phyloP scores from a whole-genome alignment of 345 rosid genomes.

The Excoecaria cochinchinensis region DNA sequence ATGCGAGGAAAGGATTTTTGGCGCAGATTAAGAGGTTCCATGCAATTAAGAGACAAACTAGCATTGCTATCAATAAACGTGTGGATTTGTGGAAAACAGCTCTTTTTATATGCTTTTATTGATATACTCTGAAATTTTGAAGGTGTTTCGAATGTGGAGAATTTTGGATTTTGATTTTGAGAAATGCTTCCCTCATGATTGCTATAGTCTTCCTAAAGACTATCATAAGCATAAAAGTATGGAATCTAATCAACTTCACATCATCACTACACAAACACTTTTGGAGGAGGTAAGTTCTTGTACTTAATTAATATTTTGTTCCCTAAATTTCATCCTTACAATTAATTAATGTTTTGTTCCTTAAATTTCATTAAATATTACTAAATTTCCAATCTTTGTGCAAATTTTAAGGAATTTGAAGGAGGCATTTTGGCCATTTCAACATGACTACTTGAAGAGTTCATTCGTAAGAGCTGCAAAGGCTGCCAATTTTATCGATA shows the following conservation, averaged over 20 bases:
- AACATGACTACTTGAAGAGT: background rate
- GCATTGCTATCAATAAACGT: conserved; percentile 54
- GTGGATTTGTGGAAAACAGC: conserved; percentile 59
- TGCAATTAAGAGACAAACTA: conserved; percentile 16
- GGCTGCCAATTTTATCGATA: background rate
- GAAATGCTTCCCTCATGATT: conserved; percentile 54
- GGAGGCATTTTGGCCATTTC: too few species aligned
- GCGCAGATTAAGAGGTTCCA: too few species aligned
- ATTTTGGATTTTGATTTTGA: conserved; percentile 62
- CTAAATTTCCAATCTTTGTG: background rate
- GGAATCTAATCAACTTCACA: conserved; percentile 55
- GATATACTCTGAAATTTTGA: conserved; percentile 56
- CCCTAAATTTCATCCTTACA: too few species aligned
- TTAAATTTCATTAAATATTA: background rate
- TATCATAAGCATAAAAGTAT: conserved; percentile 58
- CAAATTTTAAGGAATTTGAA: background rate
- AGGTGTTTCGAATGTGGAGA: conserved; percentile 59
- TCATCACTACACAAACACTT: conserved; percentile 47
- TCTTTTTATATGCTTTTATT: conserved; percentile 55
- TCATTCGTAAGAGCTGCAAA: too few species aligned
- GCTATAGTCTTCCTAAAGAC: conserved; percentile 52
- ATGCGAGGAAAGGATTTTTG: too few species aligned
- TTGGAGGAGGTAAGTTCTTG: conserved; percentile 41
- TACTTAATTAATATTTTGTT: too few species aligned
- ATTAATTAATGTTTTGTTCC: too few species aligned